These are phyloP conservation scores for Psilocybe cubensis DNA, from an alignment of 768 basidiomycete species.

Conservation along the genomic window DNA sequence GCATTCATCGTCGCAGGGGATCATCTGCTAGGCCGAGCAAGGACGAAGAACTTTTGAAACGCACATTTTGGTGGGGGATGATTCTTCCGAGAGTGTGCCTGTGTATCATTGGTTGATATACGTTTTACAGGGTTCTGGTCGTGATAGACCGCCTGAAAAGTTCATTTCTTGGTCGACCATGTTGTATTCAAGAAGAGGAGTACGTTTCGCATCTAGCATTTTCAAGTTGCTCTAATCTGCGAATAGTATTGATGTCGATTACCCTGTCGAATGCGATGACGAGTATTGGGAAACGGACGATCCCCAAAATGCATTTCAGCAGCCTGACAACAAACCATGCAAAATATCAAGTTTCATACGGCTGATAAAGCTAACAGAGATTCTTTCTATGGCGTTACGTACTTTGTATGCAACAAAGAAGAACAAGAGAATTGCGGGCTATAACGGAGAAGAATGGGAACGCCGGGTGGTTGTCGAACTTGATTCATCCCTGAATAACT, in stretches of 20 bases:
- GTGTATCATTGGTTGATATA: conserved; percentile 21
- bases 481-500: conserved; percentile 63
- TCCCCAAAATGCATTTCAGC: conserved; percentile 54
- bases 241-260: conserved; percentile 67
- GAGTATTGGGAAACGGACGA: conserved; percentile 50
- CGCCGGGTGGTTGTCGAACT: conserved; percentile 59
- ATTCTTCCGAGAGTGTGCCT: background rate
- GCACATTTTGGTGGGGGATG: conserved; percentile 50
- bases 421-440: conserved; percentile 37
- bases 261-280: conserved; percentile 61
- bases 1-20: conserved; percentile 56
- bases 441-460: conserved; percentile 59
- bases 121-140: conserved; percentile 21
- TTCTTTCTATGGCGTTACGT: conserved; percentile 61
- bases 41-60: conserved; percentile 65
- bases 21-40: conserved; percentile 31
- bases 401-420: conserved; percentile 53
- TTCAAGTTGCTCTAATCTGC: background rate
- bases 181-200: conserved; percentile 74
- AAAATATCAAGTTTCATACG: conserved; percentile 54
- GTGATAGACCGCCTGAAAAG: conserved; percentile 37
- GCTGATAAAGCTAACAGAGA: conserved; percentile 58
- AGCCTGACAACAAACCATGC: conserved; percentile 64
- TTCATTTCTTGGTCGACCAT: conserved; percentile 64
- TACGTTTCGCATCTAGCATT: conserved; percentile 22